A percentile compares a stretch with the other conserved stretches of the same genome.
These are phyloP conservation scores for Rhododendron ovatum DNA, from an alignment of 148 eudicot genomes.

Conservation along the genomic window DNA sequence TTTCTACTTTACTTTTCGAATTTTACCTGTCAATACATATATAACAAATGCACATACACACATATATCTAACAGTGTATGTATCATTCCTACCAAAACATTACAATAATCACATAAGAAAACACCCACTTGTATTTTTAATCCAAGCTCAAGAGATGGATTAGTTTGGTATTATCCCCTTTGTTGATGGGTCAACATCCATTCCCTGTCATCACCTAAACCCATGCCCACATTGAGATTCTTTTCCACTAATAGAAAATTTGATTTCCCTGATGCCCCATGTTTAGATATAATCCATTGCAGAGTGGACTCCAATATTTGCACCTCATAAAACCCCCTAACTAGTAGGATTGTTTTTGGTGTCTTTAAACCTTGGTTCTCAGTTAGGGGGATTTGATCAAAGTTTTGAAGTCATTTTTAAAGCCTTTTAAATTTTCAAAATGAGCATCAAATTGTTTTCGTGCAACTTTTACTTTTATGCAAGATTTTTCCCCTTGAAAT, in stretches of 20 bases:
- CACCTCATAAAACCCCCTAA: background rate
- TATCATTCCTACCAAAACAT: constrained; percentile 42
- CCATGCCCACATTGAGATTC: constrained; percentile 48
- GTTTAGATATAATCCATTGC: background rate
- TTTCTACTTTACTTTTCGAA: background rate
- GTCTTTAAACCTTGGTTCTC: background rate
- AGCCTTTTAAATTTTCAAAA: background rate
- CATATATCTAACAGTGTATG: background rate
- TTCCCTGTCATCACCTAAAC: constrained; percentile 70
- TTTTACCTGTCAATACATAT: background rate
- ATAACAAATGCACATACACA: background rate
- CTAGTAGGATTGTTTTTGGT: background rate
- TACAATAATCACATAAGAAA: constrained; percentile 29
- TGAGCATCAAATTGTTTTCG: background rate
- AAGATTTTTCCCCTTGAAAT: background rate
- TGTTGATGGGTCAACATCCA: constrained; percentile 80
- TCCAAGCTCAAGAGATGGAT: constrained; percentile 33
- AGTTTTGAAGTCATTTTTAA: background rate
- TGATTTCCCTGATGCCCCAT: constrained; percentile 13
- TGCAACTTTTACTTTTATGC: background rate
- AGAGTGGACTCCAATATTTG: background rate
- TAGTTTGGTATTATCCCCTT: constrained; percentile 63
- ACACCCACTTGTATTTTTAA: constrained; percentile 24
- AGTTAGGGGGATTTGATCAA: background rate
- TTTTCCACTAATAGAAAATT: constrained; percentile 51